Evolutionary conservation across 106 monocot genomes (phyloP).

Genomic region (Dendrobium nobile): DNA sequence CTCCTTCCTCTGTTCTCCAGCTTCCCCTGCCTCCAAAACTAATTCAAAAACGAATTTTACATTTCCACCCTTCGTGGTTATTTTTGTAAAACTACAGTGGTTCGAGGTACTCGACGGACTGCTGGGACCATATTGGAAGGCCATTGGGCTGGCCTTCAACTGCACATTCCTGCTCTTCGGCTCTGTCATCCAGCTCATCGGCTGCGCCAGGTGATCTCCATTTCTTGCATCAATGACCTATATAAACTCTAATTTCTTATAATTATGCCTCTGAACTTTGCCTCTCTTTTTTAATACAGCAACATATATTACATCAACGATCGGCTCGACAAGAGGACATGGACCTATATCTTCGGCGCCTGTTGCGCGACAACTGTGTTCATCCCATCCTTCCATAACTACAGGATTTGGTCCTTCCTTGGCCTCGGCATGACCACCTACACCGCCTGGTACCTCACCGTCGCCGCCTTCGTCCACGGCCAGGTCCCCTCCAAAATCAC

Average conservation of each 20-base stretch:
- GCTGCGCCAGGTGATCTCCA: slow-evolving; percentile 7
- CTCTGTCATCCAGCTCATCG: slow-evolving; percentile 60
- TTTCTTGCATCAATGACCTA: not conserved
- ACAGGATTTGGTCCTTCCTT: slow-evolving; percentile 83
- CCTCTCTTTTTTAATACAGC: slow-evolving; percentile 13
- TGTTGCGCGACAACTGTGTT: slow-evolving; percentile 88
- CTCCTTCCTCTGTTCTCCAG: not conserved
- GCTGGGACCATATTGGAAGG: slow-evolving; percentile 45
- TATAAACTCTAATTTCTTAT: not conserved
- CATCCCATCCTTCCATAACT: slow-evolving; percentile 89
- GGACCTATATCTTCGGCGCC: slow-evolving; percentile 91
- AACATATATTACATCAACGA: slow-evolving; percentile 95
- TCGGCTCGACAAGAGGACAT: slow-evolving; percentile 73
- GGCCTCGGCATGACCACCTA: slow-evolving; percentile 89
- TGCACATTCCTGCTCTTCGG: slow-evolving; percentile 67
- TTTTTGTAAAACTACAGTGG: slow-evolving; percentile 31
- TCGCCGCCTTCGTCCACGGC: slow-evolving; percentile 64
- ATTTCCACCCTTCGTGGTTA: not conserved
- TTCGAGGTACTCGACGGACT: slow-evolving; percentile 62
- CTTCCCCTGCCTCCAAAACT: not conserved
- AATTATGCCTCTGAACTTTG: not conserved
- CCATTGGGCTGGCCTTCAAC: slow-evolving; percentile 46
- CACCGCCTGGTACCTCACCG: slow-evolving; percentile 85
- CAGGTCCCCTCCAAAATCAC: slow-evolving; percentile 23
- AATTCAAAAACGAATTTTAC: not conserved